Evolutionary conservation across 2,329 filamentous ascomycete species (phyloP), one percentile per base, ranked within the genome.

Genomic region (Talaromyces funiculosus): DNA sequence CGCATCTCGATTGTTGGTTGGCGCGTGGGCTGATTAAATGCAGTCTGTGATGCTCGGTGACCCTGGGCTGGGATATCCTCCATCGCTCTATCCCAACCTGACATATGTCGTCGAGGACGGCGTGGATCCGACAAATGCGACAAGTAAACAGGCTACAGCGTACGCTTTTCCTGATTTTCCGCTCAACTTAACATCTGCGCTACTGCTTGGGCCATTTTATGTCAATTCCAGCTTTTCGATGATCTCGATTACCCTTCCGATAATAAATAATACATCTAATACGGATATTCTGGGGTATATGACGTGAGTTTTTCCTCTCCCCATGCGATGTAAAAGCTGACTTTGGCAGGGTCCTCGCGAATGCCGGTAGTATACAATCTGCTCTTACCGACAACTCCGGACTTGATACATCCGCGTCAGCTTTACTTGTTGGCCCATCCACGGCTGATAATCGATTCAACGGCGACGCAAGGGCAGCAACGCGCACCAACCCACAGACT

Each of bases 221-320:
- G 75, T 94, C 64, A 94, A 95, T 70, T 77, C 83, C 47, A 84
- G 85, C 0, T 89, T 88, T 64, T 89, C 90, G 22, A 77, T 97
- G 10, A 72, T 96, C 12, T 96, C 92, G 2, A 79, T 96, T 61
- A 96, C 92, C 0, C 76, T 93, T 16, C 90, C 92, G 0, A 85
- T 97, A 57, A 82, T 90, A 62, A 86, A 88, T 70, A 89, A 87
- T 65, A 80, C 81, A 1, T 81, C 82, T 2, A 72, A 75, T 43
- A 77, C 77, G 3, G 86, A 88, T 63, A 83, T 93, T 0, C 80
- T 96, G 4, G 92, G 90, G 1, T 96, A 91, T 78, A 83, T 96
- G 78, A 96, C 91, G 1, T 79, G 90, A 4, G 81, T 95, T 29
- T 22, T 26, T 6, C 2, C 3, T 24, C 20, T 14, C 18, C 1